Percentiles rank a stretch among this genome's conserved stretches.
phyloP scores from a whole-genome alignment of 192 early-diverging fungal species.

The Allomyces macrogynus region DNA sequence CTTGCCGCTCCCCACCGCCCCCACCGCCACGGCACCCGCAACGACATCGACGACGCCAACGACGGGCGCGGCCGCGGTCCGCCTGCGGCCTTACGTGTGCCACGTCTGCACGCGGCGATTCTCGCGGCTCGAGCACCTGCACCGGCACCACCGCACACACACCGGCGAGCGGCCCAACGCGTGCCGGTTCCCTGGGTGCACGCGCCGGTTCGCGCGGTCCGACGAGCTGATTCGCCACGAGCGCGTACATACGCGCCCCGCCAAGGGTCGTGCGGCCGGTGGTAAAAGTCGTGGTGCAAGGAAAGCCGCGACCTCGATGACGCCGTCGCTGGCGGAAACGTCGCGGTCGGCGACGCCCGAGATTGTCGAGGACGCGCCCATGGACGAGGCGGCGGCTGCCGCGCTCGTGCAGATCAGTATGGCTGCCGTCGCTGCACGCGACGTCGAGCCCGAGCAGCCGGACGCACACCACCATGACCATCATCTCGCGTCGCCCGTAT shows the following conservation, averaged over 20 bases:
- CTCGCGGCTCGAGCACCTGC: conserved; percentile 57
- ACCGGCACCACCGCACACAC: conserved; percentile 61
- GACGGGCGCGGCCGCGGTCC: too few relatives aligned
- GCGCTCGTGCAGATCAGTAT: neutral
- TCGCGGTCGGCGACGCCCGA: too few relatives aligned
- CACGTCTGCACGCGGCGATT: conserved; percentile 53
- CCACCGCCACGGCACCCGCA: too few relatives aligned
- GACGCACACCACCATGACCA: too few relatives aligned
- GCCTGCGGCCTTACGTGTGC: conserved; percentile 44
- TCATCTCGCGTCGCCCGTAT: too few relatives aligned
- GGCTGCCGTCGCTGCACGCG: neutral
- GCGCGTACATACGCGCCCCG: conserved; percentile 23
- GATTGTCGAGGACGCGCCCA: too few relatives aligned
- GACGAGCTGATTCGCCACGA: conserved; percentile 60
- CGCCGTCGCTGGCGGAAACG: neutral
- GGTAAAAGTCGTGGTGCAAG: neutral
- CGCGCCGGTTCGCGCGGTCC: conserved; percentile 54
- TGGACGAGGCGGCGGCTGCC: too few relatives aligned
- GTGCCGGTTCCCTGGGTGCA: conserved; percentile 55
- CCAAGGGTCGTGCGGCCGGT: neutral
- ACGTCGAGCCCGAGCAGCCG: too few relatives aligned
- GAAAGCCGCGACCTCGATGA: neutral
- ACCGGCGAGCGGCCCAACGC: conserved; percentile 68
- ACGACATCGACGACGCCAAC: too few relatives aligned
- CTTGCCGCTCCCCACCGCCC: too few relatives aligned